Evolutionary conservation across 2,329 filamentous ascomycete species (phyloP).

Genomic region (Pseudogymnoascus sp.): DNA sequence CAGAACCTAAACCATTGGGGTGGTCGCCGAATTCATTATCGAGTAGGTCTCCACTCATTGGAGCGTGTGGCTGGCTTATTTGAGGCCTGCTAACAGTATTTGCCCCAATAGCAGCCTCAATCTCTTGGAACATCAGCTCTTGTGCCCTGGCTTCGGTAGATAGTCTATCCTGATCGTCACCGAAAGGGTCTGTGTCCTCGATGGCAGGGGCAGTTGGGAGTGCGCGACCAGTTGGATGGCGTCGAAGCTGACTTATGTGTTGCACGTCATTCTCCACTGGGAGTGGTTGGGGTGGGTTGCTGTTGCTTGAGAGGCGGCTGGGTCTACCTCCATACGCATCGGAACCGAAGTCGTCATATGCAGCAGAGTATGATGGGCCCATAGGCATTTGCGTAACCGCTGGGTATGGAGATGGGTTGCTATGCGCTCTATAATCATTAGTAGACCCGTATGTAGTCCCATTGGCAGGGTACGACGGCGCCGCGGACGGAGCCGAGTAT

Average conservation of each 20-base stretch:
- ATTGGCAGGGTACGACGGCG: conserved; percentile 22
- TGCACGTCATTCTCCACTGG: conserved; percentile 10
- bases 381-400: conserved; percentile 14
- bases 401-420: conserved; percentile 17
- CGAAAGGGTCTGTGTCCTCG: conserved; percentile 15
- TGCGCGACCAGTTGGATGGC: conserved; percentile 28
- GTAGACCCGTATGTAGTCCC: conserved; percentile 19
- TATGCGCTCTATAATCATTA: conserved; percentile 20
- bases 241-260: conserved; percentile 18
- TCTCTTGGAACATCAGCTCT: conserved; percentile 29
- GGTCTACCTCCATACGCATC: conserved; percentile 17
- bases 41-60: conserved; percentile 36
- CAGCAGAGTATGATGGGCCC: conserved; percentile 13
- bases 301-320: conserved; percentile 17
- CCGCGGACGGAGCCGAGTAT: conserved; percentile 19
- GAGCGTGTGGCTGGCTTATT: not conserved
- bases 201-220: conserved; percentile 26
- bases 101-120: conserved; percentile 26
- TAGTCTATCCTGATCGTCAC: conserved; percentile 21
- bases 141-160: conserved; percentile 23
- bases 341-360: conserved; percentile 14
- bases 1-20: conserved; percentile 23
- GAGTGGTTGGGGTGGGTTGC: conserved; percentile 13
- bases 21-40: conserved; percentile 40
- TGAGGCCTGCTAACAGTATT: not conserved